Evolutionary conservation across 805 yeast species (phyloP), one percentile per base, ranked within the genome.

Genomic region (Metschnikowia amazonensis): DNA sequence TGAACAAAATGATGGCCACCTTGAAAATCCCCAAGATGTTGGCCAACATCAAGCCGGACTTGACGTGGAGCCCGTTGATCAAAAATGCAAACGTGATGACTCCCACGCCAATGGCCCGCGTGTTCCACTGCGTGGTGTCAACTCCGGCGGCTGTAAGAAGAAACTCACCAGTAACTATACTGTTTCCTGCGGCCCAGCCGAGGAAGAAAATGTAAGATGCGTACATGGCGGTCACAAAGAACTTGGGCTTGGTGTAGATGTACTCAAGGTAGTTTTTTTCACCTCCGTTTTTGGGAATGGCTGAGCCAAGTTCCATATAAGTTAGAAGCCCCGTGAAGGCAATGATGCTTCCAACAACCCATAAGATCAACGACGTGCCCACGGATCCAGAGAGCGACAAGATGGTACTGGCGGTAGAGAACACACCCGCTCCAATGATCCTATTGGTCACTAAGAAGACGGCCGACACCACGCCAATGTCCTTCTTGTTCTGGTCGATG

Each of bases 151-250:
- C 95, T 33, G 77, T 78, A 48, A 86, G 70, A 49, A 87, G 73
- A 66, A 84, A 86, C 59, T 83, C 84, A 25, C 95, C 95, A 52
- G 84, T 84, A 29, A 85, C 87, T 42, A 85, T 80, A 17, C 90
- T 82, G 63, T 86, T 85, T 63, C 90, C 87, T 9, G 94, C 81
- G 18, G 95, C 90, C 88, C 90, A 87, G 30, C 94, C 94, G 40
- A 87, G 69, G 57, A 85, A 75, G 58, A 87, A 81, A 14, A 82
- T 81, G 58, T 85, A 84, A 2, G 89, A 70, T 0, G 88, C 89
- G 56, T 71, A 71, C 74, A 69, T 70, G 48, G 72, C 75, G 66
- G 53, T 81, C 37, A 83, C 75, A 48, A 87, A 70, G 59, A 82
- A 85, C 60, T 70, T 76, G 34, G 95, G 95, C 55, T 77, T 80